A percentile compares a stretch with the other conserved stretches of the same genome.
Evolutionary conservation across 768 basidiomycete genomes (phyloP).

Genomic region (Dioszegia aurantiaca): DNA sequence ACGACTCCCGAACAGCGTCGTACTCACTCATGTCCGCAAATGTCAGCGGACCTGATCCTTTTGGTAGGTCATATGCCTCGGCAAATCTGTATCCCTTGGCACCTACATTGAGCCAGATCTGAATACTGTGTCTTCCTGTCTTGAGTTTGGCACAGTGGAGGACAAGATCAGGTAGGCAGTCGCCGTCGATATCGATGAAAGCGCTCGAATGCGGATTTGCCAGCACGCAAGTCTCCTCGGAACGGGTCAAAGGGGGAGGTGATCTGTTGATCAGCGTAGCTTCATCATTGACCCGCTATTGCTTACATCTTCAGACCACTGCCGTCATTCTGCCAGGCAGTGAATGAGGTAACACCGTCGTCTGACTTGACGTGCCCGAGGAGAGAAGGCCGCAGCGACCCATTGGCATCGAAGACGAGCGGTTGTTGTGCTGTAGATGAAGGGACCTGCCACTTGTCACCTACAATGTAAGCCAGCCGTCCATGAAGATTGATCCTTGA

Average conservation of each 20-base stretch:
- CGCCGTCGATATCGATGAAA: conserved; percentile 88
- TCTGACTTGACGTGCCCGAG: conserved; percentile 50
- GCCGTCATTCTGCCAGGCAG: conserved; percentile 79
- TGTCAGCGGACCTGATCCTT: conserved; percentile 70
- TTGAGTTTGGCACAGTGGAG: conserved; percentile 72
- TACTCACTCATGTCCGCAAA: conserved; percentile 84
- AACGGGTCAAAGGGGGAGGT: conserved; percentile 62
- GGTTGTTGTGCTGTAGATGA: conserved; percentile 70
- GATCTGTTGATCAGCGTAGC: conserved; percentile 53
- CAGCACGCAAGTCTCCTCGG: conserved; percentile 63
- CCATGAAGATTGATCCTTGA: too few species aligned
- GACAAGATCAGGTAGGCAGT: conserved; percentile 92
- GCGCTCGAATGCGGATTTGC: conserved; percentile 92
- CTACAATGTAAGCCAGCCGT: too few species aligned
- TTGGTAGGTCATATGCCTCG: conserved; percentile 66
- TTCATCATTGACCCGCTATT: neutral
- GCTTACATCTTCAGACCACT: conserved; percentile 68
- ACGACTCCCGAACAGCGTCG: neutral
- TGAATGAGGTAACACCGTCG: neutral
- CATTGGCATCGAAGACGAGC: conserved; percentile 78
- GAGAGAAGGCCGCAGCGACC: conserved; percentile 84
- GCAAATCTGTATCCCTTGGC: conserved; percentile 68
- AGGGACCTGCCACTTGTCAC: conserved; percentile 21
- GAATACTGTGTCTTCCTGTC: conserved; percentile 63
- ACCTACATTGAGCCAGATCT: conserved; percentile 91